phyloP scores from a whole-genome alignment of 1,139 yeast genomes.

The Suhomyces coccinellae region DNA sequence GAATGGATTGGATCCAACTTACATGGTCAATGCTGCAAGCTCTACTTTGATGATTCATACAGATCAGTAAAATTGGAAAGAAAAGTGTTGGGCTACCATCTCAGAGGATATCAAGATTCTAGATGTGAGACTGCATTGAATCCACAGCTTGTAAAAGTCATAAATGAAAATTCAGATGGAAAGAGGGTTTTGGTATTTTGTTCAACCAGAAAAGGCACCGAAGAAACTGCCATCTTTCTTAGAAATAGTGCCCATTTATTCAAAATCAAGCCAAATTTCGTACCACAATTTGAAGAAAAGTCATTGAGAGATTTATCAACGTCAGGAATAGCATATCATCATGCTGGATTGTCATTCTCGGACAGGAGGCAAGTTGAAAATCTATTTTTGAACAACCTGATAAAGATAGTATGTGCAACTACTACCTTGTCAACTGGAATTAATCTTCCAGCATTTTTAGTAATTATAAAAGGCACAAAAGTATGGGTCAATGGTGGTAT shows the following conservation, averaged over 20 bases:
- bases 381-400: constrained; percentile 41
- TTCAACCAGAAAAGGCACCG: constrained; percentile 51
- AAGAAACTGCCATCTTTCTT: constrained; percentile 46
- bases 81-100: constrained; percentile 43
- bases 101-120: constrained; percentile 23
- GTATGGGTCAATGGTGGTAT: constrained; percentile 48
- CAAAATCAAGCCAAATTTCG: neutral
- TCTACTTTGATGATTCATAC: constrained; percentile 47
- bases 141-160: constrained; percentile 24
- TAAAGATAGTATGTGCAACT: constrained; percentile 52
- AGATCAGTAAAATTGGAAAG: constrained; percentile 45
- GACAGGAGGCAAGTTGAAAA: constrained; percentile 50
- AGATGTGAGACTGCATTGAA: neutral
- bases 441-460: constrained; percentile 62
- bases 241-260: neutral
- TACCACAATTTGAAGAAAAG: constrained; percentile 4
- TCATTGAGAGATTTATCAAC: constrained; percentile 33
- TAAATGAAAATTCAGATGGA: constrained; percentile 33
- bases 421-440: constrained; percentile 65
- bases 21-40: constrained; percentile 14
- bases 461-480: constrained; percentile 58
- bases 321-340: constrained; percentile 54
- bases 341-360: constrained; percentile 52
- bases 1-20: constrained; percentile 41
- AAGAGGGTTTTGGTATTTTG: constrained; percentile 54